Evolutionary conservation across 495 filamentous ascomycete genomes (phyloP), one percentile per base, ranked within the genome.

Genomic region (Bathelium albidoporum): DNA sequence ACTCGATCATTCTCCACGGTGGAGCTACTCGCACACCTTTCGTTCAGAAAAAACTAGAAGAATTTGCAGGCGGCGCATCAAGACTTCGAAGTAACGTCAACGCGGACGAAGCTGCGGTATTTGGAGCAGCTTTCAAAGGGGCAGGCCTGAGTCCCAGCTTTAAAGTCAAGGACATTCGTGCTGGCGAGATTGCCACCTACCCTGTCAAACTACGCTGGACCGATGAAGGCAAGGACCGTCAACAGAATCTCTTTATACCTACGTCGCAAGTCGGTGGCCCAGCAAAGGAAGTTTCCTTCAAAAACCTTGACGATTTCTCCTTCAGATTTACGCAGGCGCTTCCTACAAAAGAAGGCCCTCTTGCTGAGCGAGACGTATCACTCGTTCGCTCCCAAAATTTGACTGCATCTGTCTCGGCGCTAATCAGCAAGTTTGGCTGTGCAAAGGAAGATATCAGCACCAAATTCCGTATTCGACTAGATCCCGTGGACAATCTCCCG

Each of bases 21-120:
- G 95, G 95, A 63, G 86, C 88, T 28, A 85, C 90, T 58, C 85
- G 95, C 39, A 97, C 92, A 29, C 95, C 95, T 5, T 97, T 97
- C 65, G 90, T 99, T 7, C 92, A 96, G 72, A 91, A 85, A 74
- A 80, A 88, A 71, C 83, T 99, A 31, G 94, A 97, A 76, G 84
- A 83, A 58, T 72, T 88, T 58, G 82, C 86, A 32, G 88, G 88
- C 11, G 80, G 79, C 18, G 78, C 83, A 5, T 83, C 86, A 59
- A 97, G 96, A 78, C 80, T 99, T 64, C 85, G 89, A 62, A 87
- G 87, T 68, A 97, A 92, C 69, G 95, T 99, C 68, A 99, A 99
- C 75, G 87, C 92, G 31, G 95, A 99, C 73, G 95, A 99, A 77
- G 85, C 95, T 18, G 94, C 95, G 58, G 94, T 96, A 18, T 95